Conservation (phyloP, 2,329 filamentous ascomycete genomes). For the Arthrobotrys musiformis region DNA sequence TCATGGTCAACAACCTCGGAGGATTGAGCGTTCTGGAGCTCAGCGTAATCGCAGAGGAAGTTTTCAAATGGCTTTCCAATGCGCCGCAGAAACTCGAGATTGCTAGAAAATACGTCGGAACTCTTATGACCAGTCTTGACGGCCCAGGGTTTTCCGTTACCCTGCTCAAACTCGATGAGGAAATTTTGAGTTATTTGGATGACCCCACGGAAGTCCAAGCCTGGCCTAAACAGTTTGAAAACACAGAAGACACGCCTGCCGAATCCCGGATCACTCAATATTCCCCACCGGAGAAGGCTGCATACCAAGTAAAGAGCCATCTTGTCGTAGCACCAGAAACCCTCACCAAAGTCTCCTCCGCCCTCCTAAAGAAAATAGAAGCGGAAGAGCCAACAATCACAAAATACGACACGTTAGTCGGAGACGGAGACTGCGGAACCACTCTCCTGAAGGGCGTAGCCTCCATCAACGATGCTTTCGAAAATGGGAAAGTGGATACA, state of each 20-base stretch:
- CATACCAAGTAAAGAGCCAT: slow-evolving; percentile 5
- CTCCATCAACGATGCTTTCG: slow-evolving; percentile 61
- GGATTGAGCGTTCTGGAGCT: slow-evolving; percentile 78
- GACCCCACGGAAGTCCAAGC: slow-evolving; percentile 75
- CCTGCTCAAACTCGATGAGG: slow-evolving; percentile 72
- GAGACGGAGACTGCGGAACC: slow-evolving; percentile 62
- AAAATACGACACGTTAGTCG: slow-evolving; percentile 69
- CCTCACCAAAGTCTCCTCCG: neutral
- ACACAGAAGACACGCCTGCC: neutral
- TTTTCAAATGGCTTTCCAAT: slow-evolving; percentile 71
- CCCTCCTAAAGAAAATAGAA: slow-evolving; percentile 70
- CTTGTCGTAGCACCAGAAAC: slow-evolving; percentile 4
- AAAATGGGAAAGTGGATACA: slow-evolving; percentile 69
- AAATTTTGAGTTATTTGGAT: slow-evolving; percentile 77
- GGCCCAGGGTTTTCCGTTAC: slow-evolving; percentile 79
- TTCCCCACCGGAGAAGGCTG: slow-evolving; percentile 6
- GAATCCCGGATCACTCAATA: slow-evolving; percentile 30
- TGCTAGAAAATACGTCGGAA: slow-evolving; percentile 74
- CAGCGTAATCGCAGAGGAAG: slow-evolving; percentile 76
- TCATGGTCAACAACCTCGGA: slow-evolving; percentile 80
- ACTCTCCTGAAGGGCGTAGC: slow-evolving; percentile 66
- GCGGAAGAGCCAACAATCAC: slow-evolving; percentile 77
- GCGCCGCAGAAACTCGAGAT: slow-evolving; percentile 70
- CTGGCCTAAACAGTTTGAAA: slow-evolving; percentile 68
- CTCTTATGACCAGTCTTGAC: slow-evolving; percentile 82